Conservation (phyloP, 2,329 filamentous ascomycete genomes). For the Aspergillus sp. region DNA sequence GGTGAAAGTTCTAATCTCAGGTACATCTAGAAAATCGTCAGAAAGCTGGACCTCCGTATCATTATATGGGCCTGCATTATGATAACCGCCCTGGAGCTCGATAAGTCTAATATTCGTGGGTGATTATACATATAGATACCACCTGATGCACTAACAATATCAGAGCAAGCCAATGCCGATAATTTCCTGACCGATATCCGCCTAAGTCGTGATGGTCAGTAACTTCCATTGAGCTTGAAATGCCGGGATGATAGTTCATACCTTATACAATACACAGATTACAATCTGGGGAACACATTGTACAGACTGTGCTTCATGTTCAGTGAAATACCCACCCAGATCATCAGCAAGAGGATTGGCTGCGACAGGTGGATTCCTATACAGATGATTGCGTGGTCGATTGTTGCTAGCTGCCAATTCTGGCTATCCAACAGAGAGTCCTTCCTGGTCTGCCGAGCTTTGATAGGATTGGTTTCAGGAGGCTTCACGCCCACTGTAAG, state of each 20-base stretch:
- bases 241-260: neutral
- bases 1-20: constrained; percentile 47
- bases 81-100: constrained; percentile 62
- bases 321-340: constrained; percentile 59
- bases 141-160: constrained; percentile 33
- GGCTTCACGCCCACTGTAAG: constrained; percentile 46
- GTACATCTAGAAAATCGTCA: constrained; percentile 16
- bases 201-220: constrained; percentile 27
- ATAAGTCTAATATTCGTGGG: constrained; percentile 53
- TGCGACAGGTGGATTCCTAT: constrained; percentile 58
- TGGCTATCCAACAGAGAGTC: constrained; percentile 46
- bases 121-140: constrained; percentile 49
- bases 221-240: neutral
- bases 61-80: constrained; percentile 49
- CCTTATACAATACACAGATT: constrained; percentile 14
- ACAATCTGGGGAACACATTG: constrained; percentile 54
- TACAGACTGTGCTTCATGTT: constrained; percentile 55
- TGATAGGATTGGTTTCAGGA: constrained; percentile 50
- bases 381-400: constrained; percentile 49
- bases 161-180: constrained; percentile 56
- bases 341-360: constrained; percentile 57
- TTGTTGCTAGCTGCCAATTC: constrained; percentile 45
- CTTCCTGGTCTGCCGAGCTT: constrained; percentile 44
- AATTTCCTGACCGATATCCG: constrained; percentile 52
- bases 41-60: constrained; percentile 27